Percentiles rank a stretch among this genome's conserved stretches.
These are phyloP conservation scores for Solanum pennellii DNA, from an alignment of 257 asterid genomes.

Conservation along the genomic window DNA sequence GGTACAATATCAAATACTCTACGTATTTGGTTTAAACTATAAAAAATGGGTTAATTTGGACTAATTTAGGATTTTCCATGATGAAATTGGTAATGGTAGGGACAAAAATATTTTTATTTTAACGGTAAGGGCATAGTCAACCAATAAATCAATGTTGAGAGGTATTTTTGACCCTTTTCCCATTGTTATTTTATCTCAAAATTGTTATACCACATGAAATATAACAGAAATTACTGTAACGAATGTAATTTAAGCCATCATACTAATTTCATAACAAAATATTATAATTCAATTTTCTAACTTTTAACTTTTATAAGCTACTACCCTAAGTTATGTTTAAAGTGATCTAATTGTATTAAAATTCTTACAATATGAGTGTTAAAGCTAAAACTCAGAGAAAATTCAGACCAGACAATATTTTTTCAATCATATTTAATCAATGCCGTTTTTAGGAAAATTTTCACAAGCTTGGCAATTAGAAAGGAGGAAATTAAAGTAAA, in stretches of 20 bases:
- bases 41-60: no score
- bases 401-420: neutral
- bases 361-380: neutral
- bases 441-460: neutral
- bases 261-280: neutral
- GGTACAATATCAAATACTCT: neutral
- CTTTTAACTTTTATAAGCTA: neutral
- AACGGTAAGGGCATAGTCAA: no score
- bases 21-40: neutral
- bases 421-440: neutral
- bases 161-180: no score
- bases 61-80: no score
- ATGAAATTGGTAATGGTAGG: no score
- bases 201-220: neutral
- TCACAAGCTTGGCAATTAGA: neutral
- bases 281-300: neutral
- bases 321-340: neutral
- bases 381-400: neutral
- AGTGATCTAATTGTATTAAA: neutral
- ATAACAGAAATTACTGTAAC: neutral
- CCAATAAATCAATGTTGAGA: no score
- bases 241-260: neutral
- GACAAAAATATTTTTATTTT: fast-evolving
- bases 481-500: neutral
- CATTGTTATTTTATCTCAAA: neutral